Base-by-base conservation (phyloP, 306 rosid genomes). In the Abrus pulchellus region DNA sequence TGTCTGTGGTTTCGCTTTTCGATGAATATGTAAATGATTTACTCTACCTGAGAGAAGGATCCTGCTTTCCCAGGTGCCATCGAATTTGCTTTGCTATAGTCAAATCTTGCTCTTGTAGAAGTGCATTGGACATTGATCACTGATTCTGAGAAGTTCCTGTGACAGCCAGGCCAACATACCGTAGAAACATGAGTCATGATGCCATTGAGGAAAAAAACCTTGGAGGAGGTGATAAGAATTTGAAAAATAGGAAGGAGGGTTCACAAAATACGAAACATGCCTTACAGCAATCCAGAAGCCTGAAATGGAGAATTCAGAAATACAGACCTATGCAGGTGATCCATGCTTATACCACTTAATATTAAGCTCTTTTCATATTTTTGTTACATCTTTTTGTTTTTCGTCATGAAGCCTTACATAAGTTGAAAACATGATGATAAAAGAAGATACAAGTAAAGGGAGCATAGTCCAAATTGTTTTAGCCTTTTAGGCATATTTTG, bases 11-110 rank as follows among this genome's bases (percentile, higher is more conserved):
- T 79, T 93, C 98, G 1, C 80, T 89, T 77, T 93, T 91, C 44
- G 98, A 93, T 75, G 98, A 93, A 83, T 91, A 93, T 66, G 94
- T 84, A 12, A 93, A 93, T 59, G 98, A 93, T 82, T 83, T 93
- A 57, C 94, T 93, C 73, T 86, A 85, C 85, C 74, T 93, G 90
- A 85, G 91, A 76, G 94, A 87, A 80, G 98, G 98, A 40, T 90
- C 98, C 73, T 89, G 97, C 86, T 84, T 93, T 65, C 97, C 98
- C 52, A 92, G 97, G 94, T 91, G 71, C 52, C 59, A 50, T 72
- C 45, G 5, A 40, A 52, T 41, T 56, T 57, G 43, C 38, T 9
- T 69, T 9, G 36, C 8, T 11, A 2, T 30, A 30, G 6, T 13
- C 32, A 14, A 12, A 70, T n/a, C 13, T 44, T 45, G 33, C 68